Percentiles rank a stretch among this genome's conserved stretches.
Evolutionary conservation across 768 basidiomycete genomes (phyloP).

Genomic region (Mycena filopes): DNA sequence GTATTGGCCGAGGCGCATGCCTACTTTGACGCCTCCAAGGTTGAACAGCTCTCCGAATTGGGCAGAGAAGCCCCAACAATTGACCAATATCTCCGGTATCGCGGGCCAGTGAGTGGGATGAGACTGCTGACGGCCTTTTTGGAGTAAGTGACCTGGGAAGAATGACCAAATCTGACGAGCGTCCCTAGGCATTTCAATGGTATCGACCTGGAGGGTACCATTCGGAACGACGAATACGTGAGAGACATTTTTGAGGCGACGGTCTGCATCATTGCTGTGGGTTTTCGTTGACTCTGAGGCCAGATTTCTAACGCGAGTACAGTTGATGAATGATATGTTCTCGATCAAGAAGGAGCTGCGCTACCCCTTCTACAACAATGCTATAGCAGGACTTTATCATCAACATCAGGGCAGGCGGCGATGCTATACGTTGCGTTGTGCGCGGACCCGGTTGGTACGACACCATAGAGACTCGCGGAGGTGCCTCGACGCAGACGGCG

Average conservation of each 20-base stretch:
- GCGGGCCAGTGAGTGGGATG: not conserved
- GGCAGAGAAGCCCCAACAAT: not conserved
- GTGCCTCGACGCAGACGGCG: too few species aligned
- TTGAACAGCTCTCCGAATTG: slow-evolving; percentile 3
- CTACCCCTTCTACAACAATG: not conserved
- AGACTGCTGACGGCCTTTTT: not conserved
- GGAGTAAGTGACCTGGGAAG: not conserved
- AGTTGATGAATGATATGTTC: not conserved
- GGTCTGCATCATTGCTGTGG: not conserved
- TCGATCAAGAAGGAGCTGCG: not conserved
- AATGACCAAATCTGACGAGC: not conserved
- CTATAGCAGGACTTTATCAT: not conserved
- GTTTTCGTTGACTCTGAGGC: not conserved
- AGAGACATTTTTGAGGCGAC: not conserved
- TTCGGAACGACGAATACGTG: not conserved
- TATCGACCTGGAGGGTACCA: not conserved
- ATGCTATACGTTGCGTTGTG: too few species aligned
- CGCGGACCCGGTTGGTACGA: too few species aligned
- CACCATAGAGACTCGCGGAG: too few species aligned
- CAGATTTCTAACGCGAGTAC: not conserved
- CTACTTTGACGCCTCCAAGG: not conserved
- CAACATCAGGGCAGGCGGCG: not conserved
- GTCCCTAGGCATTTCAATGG: not conserved
- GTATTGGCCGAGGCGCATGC: not conserved
- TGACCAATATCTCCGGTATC: not conserved